Evolutionary conservation across 805 yeast genomes (phyloP).

Genomic region (Metschnikowia aberdeeniae): DNA sequence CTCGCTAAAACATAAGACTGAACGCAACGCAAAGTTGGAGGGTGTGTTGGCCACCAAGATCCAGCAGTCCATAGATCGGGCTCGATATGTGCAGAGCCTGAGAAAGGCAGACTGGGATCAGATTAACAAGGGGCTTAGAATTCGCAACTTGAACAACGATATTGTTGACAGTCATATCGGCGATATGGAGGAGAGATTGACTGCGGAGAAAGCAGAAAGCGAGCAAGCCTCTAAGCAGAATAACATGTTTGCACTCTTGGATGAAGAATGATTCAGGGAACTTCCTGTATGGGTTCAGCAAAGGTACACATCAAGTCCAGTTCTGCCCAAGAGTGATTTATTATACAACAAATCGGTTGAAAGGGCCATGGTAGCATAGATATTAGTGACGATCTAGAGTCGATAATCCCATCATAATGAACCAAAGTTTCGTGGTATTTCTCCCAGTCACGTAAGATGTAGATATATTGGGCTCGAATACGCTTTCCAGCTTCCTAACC

Average conservation of each 20-base stretch:
- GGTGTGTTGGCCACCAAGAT: conserved; percentile 61
- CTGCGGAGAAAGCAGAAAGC: neutral
- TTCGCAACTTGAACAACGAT: conserved; percentile 13
- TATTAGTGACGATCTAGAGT: too few species aligned
- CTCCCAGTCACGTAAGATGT: too few species aligned
- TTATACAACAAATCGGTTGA: too few species aligned
- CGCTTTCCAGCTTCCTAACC: too few species aligned
- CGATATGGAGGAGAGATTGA: conserved; percentile 2
- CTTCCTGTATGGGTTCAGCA: too few species aligned
- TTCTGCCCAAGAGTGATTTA: too few species aligned
- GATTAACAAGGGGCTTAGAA: conserved; percentile 49
- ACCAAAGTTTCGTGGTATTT: too few species aligned
- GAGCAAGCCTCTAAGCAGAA: conserved; percentile 13
- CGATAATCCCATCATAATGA: too few species aligned
- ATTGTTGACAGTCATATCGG: conserved; percentile 3
- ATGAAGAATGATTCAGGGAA: conserved; percentile 18
- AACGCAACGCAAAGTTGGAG: conserved; percentile 47
- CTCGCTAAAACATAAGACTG: conserved; percentile 34
- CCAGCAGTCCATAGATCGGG: conserved; percentile 59
- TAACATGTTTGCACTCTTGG: conserved; percentile 36
- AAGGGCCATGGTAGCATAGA: too few species aligned
- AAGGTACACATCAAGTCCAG: too few species aligned
- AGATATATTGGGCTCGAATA: too few species aligned
- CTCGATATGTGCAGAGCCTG: conserved; percentile 55
- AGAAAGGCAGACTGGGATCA: conserved; percentile 74